A percentile compares a stretch with the other conserved stretches of the same genome.
These are phyloP conservation scores for Quercus aquifolioides DNA, from an alignment of 306 rosid genomes.

Conservation along the genomic window DNA sequence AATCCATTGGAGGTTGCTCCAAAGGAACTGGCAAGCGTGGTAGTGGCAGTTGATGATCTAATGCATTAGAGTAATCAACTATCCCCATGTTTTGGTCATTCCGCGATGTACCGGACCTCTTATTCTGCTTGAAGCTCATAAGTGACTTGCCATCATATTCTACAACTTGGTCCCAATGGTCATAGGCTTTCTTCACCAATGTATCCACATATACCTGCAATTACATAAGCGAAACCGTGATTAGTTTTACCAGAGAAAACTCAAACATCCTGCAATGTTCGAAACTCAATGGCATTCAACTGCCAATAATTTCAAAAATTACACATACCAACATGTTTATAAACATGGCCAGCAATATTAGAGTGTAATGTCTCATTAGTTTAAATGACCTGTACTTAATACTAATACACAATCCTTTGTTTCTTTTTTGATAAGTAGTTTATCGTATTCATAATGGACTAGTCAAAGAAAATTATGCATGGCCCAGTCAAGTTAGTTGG, in stretches of 20 bases:
- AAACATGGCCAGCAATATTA: background rate
- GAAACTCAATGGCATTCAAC: constrained; percentile 12
- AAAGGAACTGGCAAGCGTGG: constrained; percentile 46
- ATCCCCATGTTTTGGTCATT: constrained; percentile 50
- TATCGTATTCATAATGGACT: too few relatives aligned
- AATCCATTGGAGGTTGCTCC: constrained; percentile 52
- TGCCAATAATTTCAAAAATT: background rate
- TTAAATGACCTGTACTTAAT: background rate
- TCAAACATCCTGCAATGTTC: background rate
- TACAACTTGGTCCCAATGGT: constrained; percentile 83
- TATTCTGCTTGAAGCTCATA: constrained; percentile 43
- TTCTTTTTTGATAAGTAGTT: too few relatives aligned
- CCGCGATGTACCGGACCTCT: constrained; percentile 37
- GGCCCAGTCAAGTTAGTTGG: too few relatives aligned
- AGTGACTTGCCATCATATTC: constrained; percentile 94
- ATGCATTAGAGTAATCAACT: constrained; percentile 38
- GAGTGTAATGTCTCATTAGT: background rate
- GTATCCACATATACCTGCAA: constrained; percentile 87
- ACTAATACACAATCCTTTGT: background rate
- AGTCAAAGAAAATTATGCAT: too few relatives aligned
- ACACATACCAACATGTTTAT: background rate
- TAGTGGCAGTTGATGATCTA: constrained; percentile 54
- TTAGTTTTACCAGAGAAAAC: constrained; percentile 10
- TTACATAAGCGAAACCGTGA: constrained; percentile 24
- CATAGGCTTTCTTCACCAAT: constrained; percentile 92